Evolutionary conservation across 2,329 filamentous ascomycete genomes (phyloP), one percentile per base, ranked within the genome.

Genomic region (Epichloe elymi): DNA sequence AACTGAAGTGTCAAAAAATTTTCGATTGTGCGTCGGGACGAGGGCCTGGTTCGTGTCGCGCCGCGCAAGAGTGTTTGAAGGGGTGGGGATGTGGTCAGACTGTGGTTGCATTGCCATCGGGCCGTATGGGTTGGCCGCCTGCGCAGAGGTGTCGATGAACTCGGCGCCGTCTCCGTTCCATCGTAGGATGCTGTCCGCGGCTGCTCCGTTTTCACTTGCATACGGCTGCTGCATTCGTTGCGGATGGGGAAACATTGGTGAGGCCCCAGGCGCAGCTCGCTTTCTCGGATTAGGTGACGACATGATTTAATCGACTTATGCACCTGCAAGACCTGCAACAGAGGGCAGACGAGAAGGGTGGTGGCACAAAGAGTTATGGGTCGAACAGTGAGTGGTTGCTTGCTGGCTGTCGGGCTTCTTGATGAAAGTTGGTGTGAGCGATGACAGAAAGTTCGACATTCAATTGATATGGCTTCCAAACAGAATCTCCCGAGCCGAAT

Each of bases 241-340:
- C 54, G 73, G 71, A 47, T 72, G 63, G 36, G 80, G 78, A 20
- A 76, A 69, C 56, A 78, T 69, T n/a, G 86, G 83, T 38, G 80
- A 76, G 55, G 82, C 72, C 63, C 84, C 86, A 51, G 86, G 83
- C 45, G 86, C 86, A 58, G 84, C 74, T 65, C 87, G 78, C 72
- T 93, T 93, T 67, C 86, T 70, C 19, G 75, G 65, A 56, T 78
- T 78, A 44, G 70, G 67, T 35, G 68, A 61, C 52, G 76, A 72
- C 74, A 77, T 76, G 19, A 54, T 55, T 52, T 41, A 23, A 40
- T 49, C 47, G 50, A 46, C 23, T 48, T 50, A 12, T 38, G 50
- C 19, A 49, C 44, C 42, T 38, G 20, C 23, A 14, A 8, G n/a
- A 49, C 44, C 42, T 38, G 20, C 23, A 14, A 8, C 20, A 7